Evolutionary conservation across 2,329 filamentous ascomycete genomes (phyloP).

Genomic region (Venturiaceae sp.): DNA sequence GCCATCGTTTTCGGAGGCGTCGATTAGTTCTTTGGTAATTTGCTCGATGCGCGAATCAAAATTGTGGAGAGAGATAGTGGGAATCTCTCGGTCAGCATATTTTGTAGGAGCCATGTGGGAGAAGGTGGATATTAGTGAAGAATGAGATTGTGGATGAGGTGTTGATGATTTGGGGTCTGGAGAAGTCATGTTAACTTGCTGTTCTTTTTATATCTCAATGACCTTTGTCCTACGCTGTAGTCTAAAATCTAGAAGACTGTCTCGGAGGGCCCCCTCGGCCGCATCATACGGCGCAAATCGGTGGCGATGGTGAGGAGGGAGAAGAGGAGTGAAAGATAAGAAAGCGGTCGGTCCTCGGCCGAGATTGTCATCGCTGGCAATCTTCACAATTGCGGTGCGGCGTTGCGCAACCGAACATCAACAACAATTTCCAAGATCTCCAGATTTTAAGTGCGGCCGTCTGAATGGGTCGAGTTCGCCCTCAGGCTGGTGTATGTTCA

Average conservation of each 20-base stretch:
- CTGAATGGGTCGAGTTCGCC: not conserved
- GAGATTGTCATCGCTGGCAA: not conserved
- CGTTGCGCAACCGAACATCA: not conserved
- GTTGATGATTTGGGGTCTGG: not conserved
- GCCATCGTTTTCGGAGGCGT: slow-evolving; percentile 48
- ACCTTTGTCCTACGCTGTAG: not conserved
- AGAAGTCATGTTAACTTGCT: not conserved
- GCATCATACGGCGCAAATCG: not conserved
- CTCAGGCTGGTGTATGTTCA: not conserved
- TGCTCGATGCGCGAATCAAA: slow-evolving; percentile 43
- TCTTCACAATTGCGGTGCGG: too few species aligned
- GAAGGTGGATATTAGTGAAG: not conserved
- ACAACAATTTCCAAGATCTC: not conserved
- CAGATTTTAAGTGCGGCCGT: not conserved
- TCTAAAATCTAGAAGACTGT: not conserved
- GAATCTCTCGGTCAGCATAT: slow-evolving; percentile 4
- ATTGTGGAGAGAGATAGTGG: slow-evolving; percentile 41
- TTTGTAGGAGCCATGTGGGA: slow-evolving; percentile 6
- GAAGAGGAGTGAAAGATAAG: not conserved
- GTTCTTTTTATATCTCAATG: not conserved
- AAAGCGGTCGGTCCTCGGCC: not conserved
- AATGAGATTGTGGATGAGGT: not conserved
- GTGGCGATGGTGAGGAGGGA: not conserved
- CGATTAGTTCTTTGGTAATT: slow-evolving; percentile 42
- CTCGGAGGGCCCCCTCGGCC: not conserved